Conservation (phyloP, 2,329 filamentous ascomycete genomes). For the Lachnellula willkommii region DNA sequence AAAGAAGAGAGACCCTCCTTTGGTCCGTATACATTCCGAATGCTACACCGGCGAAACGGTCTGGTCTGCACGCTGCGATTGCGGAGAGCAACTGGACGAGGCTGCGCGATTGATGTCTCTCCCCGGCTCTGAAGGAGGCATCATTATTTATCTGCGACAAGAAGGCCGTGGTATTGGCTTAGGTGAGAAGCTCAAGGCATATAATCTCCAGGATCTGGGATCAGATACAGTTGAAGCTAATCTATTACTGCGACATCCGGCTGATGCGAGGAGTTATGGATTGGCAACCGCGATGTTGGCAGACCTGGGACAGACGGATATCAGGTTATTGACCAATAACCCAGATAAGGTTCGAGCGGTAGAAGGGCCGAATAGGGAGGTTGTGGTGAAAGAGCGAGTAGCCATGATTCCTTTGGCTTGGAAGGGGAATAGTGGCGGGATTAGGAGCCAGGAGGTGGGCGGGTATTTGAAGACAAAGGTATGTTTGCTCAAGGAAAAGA, state of each 20-base stretch:
- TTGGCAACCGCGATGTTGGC: constrained; percentile 91
- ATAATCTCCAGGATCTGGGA: constrained; percentile 93
- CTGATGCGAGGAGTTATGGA: constrained; percentile 90
- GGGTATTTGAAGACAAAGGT: constrained; percentile 95
- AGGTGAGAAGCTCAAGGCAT: constrained; percentile 93
- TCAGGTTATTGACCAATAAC: constrained; percentile 89
- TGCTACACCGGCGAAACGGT: constrained; percentile 99
- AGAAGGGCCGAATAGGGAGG: constrained; percentile 82
- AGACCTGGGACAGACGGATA: constrained; percentile 74
- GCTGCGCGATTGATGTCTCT: constrained; percentile 88
- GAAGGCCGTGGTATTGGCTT: constrained; percentile 94
- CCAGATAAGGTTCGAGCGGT: constrained; percentile 94
- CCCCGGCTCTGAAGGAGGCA: constrained; percentile 64
- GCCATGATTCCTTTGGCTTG: constrained; percentile 94
- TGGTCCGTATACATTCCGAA: constrained; percentile 94
- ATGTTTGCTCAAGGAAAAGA: constrained; percentile 29
- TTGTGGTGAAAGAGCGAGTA: constrained; percentile 82
- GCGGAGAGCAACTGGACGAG: constrained; percentile 95
- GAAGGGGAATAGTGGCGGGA: constrained; percentile 72
- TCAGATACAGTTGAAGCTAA: constrained; percentile 99
- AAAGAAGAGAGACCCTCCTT: constrained; percentile 45
- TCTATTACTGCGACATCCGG: constrained; percentile 80
- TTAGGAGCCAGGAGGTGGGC: constrained; percentile 83
- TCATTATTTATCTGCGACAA: constrained; percentile 92
- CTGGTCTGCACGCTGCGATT: constrained; percentile 96